Percentiles rank a stretch among this genome's conserved stretches.
Conservation (phyloP, 2,329 filamentous ascomycete genomes). For the Aurifilum marmelostoma region DNA sequence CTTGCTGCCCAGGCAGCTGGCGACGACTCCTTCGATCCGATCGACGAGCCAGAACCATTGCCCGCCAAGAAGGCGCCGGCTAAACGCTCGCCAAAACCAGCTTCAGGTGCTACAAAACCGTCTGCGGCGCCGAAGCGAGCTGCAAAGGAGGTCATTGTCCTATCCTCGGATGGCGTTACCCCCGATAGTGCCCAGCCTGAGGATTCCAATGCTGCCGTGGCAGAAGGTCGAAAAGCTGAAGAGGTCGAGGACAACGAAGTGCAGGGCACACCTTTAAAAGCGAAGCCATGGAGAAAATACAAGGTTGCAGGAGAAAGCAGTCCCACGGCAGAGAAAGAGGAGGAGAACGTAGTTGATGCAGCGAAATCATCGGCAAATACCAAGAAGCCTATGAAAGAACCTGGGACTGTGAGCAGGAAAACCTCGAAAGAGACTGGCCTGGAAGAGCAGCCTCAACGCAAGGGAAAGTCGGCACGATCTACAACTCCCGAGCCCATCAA, state of each 20-base stretch:
- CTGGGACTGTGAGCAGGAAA: constrained; percentile 41
- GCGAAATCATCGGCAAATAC: constrained; percentile 34
- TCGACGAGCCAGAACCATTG: constrained; percentile 18
- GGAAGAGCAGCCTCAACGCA: constrained; percentile 21
- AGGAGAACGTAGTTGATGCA: not conserved
- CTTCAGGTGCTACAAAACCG: constrained; percentile 8
- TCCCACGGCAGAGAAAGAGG: not conserved
- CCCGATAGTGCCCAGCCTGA: constrained; percentile 15
- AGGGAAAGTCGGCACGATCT: constrained; percentile 34
- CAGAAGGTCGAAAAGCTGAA: constrained; percentile 21
- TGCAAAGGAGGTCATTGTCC: constrained; percentile 26
- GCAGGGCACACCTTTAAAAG: constrained; percentile 29
- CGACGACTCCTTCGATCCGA: constrained; percentile 16
- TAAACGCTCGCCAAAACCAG: constrained; percentile 6
- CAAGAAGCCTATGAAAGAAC: constrained; percentile 26
- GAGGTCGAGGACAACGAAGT: constrained; percentile 16
- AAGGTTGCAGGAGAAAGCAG: constrained; percentile 25
- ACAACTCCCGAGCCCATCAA: constrained; percentile 38
- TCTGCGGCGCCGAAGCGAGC: constrained; percentile 19
- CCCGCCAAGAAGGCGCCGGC: not conserved
- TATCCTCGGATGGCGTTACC: constrained; percentile 26
- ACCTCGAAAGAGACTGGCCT: constrained; percentile 30
- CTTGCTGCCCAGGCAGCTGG: constrained; percentile 37
- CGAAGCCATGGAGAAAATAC: constrained; percentile 45
- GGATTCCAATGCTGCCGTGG: constrained; percentile 5